These are phyloP conservation scores for Cairneyella variabilis DNA, from an alignment of 495 filamentous ascomycete species.

Conservation along the genomic window DNA sequence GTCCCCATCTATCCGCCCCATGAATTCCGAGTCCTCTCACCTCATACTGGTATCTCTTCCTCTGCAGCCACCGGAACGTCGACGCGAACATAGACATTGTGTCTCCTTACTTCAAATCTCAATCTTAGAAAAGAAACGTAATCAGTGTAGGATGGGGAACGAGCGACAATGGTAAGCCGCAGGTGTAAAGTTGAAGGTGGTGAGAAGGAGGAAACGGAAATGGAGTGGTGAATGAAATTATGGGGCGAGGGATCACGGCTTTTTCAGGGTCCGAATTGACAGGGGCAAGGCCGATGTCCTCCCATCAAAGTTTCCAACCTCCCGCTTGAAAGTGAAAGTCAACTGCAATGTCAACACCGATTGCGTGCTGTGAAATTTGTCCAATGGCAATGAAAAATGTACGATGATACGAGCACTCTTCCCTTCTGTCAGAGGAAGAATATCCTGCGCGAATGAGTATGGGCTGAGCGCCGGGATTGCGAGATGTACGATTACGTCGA, in stretches of 20 bases:
- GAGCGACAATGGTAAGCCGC: constrained; percentile 2
- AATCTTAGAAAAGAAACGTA: too few species aligned
- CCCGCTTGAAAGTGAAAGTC: neutral
- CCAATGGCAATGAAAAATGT: constrained; percentile 22
- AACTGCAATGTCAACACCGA: too few species aligned
- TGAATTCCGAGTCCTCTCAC: too few species aligned
- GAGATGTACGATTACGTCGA: constrained; percentile 11
- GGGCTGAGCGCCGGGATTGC: neutral
- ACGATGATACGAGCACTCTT: constrained; percentile 21
- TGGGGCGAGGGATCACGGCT: too few species aligned
- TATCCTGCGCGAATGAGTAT: neutral
- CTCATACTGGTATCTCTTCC: constrained; percentile 84
- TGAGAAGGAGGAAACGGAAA: neutral
- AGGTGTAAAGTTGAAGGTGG: neutral
- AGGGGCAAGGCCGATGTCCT: too few species aligned
- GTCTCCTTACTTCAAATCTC: too few species aligned
- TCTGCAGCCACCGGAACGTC: constrained; percentile 45
- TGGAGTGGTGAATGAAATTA: neutral
- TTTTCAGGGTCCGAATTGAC: too few species aligned
- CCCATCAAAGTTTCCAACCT: too few species aligned
- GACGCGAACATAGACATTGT: constrained; percentile 26
- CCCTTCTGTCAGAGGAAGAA: constrained; percentile 16
- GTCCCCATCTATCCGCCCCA: too few species aligned
- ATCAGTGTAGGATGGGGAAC: too few species aligned
- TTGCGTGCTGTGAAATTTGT: too few species aligned